phyloP scores from a whole-genome alignment of 371 early-diverging fungal species.

The Rhizopus arrhizus region DNA sequence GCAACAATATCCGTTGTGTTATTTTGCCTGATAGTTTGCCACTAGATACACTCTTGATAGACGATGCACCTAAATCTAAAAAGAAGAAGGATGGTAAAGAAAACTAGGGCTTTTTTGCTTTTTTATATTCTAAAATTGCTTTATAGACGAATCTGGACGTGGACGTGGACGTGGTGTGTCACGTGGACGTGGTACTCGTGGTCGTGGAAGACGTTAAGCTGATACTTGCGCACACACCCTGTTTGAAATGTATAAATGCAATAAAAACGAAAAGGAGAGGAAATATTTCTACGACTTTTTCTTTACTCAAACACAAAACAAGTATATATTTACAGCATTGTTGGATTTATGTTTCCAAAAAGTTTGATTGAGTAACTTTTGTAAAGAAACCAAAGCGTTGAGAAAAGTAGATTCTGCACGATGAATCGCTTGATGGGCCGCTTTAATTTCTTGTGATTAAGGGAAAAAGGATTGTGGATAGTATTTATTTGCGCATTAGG shows the following conservation, averaged over 20 bases:
- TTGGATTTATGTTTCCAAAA: neutral
- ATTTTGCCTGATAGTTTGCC: slow-evolving; percentile 93
- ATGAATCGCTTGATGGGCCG: no score
- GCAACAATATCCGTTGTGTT: slow-evolving; percentile 91
- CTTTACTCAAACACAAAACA: neutral
- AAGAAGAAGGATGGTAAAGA: slow-evolving; percentile 67
- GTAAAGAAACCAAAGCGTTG: no score
- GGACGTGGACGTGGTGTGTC: slow-evolving; percentile 54
- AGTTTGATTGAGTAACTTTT: no score
- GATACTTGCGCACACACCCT: neutral
- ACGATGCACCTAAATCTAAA: slow-evolving; percentile 91
- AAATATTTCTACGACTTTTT: neutral
- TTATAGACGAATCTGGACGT: slow-evolving; percentile 37
- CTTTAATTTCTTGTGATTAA: no score
- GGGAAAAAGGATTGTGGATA: no score
- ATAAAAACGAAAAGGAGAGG: neutral
- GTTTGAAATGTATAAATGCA: neutral
- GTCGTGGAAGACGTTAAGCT: slow-evolving; percentile 40
- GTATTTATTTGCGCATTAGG: no score
- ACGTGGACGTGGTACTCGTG: slow-evolving; percentile 57
- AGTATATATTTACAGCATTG: neutral
- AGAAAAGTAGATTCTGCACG: no score
- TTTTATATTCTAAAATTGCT: slow-evolving; percentile 7
- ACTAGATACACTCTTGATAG: slow-evolving; percentile 91
- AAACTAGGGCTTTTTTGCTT: neutral